A percentile compares a stretch with the other conserved stretches of the same genome.
Conservation (phyloP, 2,329 filamentous ascomycete species). For the Monilinia polystroma region DNA sequence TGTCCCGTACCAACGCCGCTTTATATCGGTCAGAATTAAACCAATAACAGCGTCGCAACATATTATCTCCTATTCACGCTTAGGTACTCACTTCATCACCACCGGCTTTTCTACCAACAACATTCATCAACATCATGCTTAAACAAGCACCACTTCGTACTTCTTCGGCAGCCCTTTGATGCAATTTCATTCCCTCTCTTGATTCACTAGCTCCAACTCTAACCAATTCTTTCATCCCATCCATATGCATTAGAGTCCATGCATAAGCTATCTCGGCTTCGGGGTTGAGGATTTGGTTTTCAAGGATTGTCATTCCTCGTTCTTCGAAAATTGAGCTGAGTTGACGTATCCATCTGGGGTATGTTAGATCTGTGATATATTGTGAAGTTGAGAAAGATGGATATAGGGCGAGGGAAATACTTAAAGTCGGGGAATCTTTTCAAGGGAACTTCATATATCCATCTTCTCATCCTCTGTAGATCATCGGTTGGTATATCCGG, state of each 20-base stretch:
- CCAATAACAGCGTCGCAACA: no score
- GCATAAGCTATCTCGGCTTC: not conserved
- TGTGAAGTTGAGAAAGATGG: not conserved
- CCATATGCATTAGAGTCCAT: conserved; percentile 15
- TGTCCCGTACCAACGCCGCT: conserved; percentile 2
- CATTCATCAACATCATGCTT: not conserved
- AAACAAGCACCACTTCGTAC: not conserved
- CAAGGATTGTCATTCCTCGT: not conserved
- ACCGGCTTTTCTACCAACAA: not conserved
- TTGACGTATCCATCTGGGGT: conserved; percentile 11
- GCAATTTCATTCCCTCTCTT: not conserved
- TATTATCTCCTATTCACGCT: no score
- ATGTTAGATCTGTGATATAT: not conserved
- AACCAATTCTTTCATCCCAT: conserved; percentile 7
- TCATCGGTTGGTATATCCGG: not conserved
- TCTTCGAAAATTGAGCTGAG: conserved; percentile 10
- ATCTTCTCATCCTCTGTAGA: not conserved
- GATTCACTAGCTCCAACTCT: not conserved
- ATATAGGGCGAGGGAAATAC: not conserved
- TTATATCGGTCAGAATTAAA: not conserved
- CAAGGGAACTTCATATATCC: conserved; percentile 3
- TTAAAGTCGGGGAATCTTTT: conserved; percentile 2
- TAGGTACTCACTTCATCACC: not conserved
- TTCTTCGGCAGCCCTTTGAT: not conserved
- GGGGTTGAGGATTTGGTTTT: not conserved